Base-by-base conservation (phyloP, 2,329 filamentous ascomycete genomes). In the Trichophyton rubrum region DNA sequence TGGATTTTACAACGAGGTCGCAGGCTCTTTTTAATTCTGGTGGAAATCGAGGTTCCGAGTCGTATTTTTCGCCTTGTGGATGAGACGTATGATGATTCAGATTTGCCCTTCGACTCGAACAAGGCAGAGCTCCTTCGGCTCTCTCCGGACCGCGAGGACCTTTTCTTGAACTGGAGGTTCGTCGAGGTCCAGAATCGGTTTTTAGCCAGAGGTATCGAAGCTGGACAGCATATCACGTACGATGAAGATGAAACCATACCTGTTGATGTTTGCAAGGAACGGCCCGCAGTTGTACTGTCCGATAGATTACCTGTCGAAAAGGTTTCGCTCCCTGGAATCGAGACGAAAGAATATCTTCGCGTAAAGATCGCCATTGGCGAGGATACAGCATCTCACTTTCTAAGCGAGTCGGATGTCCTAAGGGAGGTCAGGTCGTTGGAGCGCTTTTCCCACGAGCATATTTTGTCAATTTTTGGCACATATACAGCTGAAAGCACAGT, bases 11-110 rank as follows among this genome's bases (percentile, higher is more conserved):
- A 79, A 60, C 79, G 79, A 62, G 80, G 81, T 3, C 77, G 78
- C 62, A 77, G 82, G 38, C 70, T 85, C 13, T 85, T 85, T 64
- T 74, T 85, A 35, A 81, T 83, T 20, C 74, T 85, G 27, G 75
- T 77, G 55, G 79, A 83, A 60, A 78, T 84, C 60, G 81, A 81
- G 8, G 78, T 83, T n/a, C 79, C 82, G n/a, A 81, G 83, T 64
- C 80, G 82, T 62, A 84, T 85, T 51, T 85, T 85, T 64, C 76
- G 79, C 1, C 75, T 83, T 15, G 80, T 85, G 43, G 82, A 85
- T 65, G 78, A 80, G 61, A 82, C 80, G 2, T 82, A 81, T 73
- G 81, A 85, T 63, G 83, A 85, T 63, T 78, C 81, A 53, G 83
- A 85, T 67, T 71, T 85, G 17, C 83, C 83, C 1, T 73, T 85